Percentiles rank a stretch among this genome's conserved stretches.
Evolutionary conservation across 2,329 filamentous ascomycete genomes (phyloP).

Genomic region (Lasiodiplodia sp.): DNA sequence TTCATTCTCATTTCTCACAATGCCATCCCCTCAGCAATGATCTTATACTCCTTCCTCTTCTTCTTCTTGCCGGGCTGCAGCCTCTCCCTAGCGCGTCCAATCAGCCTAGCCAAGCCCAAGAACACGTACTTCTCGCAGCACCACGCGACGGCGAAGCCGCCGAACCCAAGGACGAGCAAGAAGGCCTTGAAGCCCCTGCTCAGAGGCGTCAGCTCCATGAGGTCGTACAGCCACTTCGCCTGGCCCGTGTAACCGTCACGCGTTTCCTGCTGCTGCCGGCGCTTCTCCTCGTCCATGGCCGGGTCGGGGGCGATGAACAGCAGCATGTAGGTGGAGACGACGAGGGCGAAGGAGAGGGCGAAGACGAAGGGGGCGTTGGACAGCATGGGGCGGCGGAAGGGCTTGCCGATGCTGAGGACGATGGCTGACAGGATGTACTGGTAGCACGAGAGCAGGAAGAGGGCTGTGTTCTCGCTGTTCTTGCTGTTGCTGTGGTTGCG

Average conservation of each 20-base stretch:
- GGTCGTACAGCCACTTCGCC: slow-evolving; percentile 68
- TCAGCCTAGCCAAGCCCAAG: slow-evolving; percentile 68
- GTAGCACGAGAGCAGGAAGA: slow-evolving; percentile 91
- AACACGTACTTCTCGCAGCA: slow-evolving; percentile 75
- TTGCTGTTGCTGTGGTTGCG: slow-evolving; percentile 82
- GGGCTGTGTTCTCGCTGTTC: slow-evolving; percentile 91
- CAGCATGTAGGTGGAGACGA: slow-evolving; percentile 80
- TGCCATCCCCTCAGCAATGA: slow-evolving; percentile 58
- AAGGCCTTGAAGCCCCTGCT: slow-evolving; percentile 75
- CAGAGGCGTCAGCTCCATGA: slow-evolving; percentile 89
- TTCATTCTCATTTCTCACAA: not conserved
- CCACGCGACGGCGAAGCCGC: slow-evolving; percentile 75
- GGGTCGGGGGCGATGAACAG: slow-evolving; percentile 63
- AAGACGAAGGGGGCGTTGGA: slow-evolving; percentile 64
- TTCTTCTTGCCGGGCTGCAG: slow-evolving; percentile 68
- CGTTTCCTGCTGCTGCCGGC: not conserved
- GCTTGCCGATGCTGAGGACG: slow-evolving; percentile 87
- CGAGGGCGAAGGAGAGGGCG: slow-evolving; percentile 73
- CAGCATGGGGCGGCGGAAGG: slow-evolving; percentile 81
- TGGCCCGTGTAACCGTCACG: not conserved
- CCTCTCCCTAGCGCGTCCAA: slow-evolving; percentile 69
- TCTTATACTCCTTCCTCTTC: slow-evolving; percentile 86
- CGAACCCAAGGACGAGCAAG: slow-evolving; percentile 72
- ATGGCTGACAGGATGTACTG: slow-evolving; percentile 93
- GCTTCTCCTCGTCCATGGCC: not conserved